These are phyloP conservation scores for Sporisorium scitamineum DNA, from an alignment of 1,284 basidiomycete genomes.

Conservation along the genomic window DNA sequence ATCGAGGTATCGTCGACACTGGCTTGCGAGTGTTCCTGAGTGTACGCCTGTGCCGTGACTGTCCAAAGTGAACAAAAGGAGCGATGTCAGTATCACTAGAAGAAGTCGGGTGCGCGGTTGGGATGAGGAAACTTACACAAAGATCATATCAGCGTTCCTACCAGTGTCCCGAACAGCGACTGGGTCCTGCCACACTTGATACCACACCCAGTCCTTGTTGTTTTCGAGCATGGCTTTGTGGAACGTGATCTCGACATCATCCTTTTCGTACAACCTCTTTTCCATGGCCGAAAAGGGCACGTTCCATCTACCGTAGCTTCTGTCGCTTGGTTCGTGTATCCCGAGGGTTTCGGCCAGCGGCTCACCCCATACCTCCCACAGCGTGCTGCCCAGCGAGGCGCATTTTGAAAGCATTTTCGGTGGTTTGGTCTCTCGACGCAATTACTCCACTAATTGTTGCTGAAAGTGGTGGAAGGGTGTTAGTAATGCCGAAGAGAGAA, in stretches of 20 bases:
- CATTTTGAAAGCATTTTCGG: not conserved
- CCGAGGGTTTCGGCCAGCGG: constrained; percentile 46
- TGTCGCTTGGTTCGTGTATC: constrained; percentile 53
- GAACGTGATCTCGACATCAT: constrained; percentile 60
- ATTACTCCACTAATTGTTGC: not conserved
- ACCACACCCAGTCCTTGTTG: constrained; percentile 66
- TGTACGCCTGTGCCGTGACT: constrained; percentile 67
- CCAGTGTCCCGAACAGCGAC: constrained; percentile 49
- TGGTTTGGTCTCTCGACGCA: no score
- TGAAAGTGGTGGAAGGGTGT: not conserved
- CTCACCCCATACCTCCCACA: constrained; percentile 62
- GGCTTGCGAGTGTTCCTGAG: constrained; percentile 63
- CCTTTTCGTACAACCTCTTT: constrained; percentile 62
- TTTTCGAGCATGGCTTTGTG: constrained; percentile 61
- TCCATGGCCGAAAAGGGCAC: constrained; percentile 66
- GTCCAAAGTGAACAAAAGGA: not conserved
- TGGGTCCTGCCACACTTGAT: constrained; percentile 66
- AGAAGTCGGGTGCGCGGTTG: no score
- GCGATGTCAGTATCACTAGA: not conserved
- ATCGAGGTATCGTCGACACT: constrained; percentile 65
- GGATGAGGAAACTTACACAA: constrained; percentile 37
- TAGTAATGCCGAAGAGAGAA: not conserved
- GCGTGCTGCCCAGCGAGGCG: constrained; percentile 15
- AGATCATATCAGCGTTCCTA: constrained; percentile 62
- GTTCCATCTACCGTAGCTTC: constrained; percentile 55